These are phyloP conservation scores for Yamadazyma akitaensis DNA, from an alignment of 805 yeast genomes.

Conservation along the genomic window DNA sequence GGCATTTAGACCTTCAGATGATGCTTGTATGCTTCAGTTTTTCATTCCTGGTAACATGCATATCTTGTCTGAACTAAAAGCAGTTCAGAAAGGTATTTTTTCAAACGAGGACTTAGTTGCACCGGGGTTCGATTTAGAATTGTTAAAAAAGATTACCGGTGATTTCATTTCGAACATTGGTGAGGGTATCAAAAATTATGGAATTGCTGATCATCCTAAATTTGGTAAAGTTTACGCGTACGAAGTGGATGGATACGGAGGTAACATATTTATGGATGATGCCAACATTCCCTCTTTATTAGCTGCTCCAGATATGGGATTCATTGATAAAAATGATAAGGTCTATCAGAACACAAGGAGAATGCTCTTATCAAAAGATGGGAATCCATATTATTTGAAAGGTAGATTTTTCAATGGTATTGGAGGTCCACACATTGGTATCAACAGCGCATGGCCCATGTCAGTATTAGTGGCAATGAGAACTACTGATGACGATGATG, in stretches of 20 bases:
- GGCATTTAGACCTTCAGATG: conserved; percentile 87
- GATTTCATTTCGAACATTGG: conserved; percentile 42
- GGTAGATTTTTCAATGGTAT: conserved; percentile 70
- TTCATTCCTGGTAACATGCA: conserved; percentile 87
- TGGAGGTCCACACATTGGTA: conserved; percentile 91
- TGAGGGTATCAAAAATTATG: conserved; percentile 59
- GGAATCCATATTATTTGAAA: conserved; percentile 73
- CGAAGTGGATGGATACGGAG: conserved; percentile 86
- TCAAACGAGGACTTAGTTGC: conserved; percentile 19
- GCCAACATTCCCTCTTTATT: conserved; percentile 84
- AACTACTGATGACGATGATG: conserved; percentile 69
- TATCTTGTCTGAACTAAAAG: conserved; percentile 58
- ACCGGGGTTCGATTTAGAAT: conserved; percentile 6
- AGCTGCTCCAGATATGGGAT: conserved; percentile 79
- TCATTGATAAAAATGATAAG: conserved; percentile 45
- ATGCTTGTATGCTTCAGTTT: conserved; percentile 74
- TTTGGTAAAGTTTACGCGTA: conserved; percentile 82
- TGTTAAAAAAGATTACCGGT: conserved; percentile 22
- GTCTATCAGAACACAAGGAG: conserved; percentile 75
- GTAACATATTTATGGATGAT: conserved; percentile 77
- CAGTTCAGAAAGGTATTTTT: conserved; percentile 14
- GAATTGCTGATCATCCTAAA: conserved; percentile 60
- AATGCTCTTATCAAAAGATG: conserved; percentile 64
- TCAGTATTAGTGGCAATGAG: conserved; percentile 70
- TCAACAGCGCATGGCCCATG: conserved; percentile 88